Percentiles rank a stretch among this genome's conserved stretches.
Evolutionary conservation across 164 flowering plant species (phyloP).

Genomic region (Kingdonia uniflora): DNA sequence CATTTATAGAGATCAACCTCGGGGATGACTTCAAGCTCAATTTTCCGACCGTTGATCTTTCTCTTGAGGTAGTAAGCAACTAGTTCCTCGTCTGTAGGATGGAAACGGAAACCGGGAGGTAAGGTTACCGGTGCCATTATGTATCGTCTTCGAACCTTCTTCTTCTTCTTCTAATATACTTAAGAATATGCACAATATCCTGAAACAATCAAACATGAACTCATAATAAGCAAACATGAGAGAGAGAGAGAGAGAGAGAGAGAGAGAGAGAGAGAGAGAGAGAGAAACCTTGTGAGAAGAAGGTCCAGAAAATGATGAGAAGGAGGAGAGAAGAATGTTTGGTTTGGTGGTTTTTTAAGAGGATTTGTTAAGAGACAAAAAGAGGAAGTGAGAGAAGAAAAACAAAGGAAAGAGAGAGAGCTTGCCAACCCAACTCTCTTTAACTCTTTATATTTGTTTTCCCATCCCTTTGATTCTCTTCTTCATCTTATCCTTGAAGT

Average conservation of each 20-base stretch:
- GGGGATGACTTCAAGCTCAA: conserved; percentile 27
- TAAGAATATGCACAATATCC: conserved; percentile 11
- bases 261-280: conserved; percentile 5
- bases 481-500: background rate
- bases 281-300: conserved; percentile 13
- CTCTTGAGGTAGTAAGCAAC: conserved; percentile 26
- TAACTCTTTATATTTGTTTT: conserved; percentile 10
- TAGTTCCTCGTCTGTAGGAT: conserved; percentile 30
- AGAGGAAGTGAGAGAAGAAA: conserved; percentile 2
- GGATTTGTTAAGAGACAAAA: conserved; percentile 2
- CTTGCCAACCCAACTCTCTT: conserved; percentile 6
- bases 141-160: conserved; percentile 5
- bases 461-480: conserved; percentile 13
- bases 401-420: conserved; percentile 5
- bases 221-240: conserved; percentile 5
- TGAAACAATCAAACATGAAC: conserved; percentile 10
- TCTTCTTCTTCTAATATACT: conserved; percentile 2
- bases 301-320: conserved; percentile 7
- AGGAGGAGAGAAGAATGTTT: conserved; percentile 2
- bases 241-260: background rate
- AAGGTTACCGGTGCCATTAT: conserved; percentile 23
- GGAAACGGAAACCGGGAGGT: conserved; percentile 32
- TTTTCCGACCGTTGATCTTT: conserved; percentile 23
- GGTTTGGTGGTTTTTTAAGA: background rate
- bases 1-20: conserved; percentile 33